phyloP scores from a whole-genome alignment of 2,329 filamentous ascomycete species.

The Talaromyces funiculosus region DNA sequence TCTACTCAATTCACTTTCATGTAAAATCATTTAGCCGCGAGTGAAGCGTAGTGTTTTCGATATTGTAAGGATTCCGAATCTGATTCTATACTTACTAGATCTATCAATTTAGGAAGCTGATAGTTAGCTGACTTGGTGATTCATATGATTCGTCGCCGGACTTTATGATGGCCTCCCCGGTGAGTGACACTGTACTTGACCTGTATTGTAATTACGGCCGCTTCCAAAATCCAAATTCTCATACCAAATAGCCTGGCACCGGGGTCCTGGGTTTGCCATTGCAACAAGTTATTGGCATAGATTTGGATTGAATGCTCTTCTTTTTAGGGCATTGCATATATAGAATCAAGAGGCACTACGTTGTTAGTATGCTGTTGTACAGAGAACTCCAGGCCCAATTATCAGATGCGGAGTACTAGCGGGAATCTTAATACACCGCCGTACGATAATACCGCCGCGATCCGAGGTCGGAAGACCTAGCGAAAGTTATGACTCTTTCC shows the following conservation, averaged over 20 bases:
- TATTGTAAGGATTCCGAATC: neutral
- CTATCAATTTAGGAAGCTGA: neutral
- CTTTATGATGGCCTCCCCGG: constrained; percentile 9
- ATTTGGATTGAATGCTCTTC: too few relatives aligned
- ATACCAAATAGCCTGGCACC: neutral
- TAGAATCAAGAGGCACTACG: neutral
- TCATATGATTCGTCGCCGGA: constrained; percentile 5
- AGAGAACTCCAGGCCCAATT: neutral
- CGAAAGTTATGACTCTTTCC: constrained; percentile 14
- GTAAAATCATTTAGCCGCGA: too few relatives aligned
- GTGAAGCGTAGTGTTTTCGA: neutral
- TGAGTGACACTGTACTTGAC: neutral
- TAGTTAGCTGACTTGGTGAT: neutral
- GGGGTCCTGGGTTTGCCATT: neutral
- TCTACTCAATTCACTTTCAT: neutral
- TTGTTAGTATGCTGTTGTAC: neutral
- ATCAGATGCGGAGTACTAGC: constrained; percentile 13
- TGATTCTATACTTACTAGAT: neutral
- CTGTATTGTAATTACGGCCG: constrained; percentile 3
- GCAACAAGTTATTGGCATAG: neutral
- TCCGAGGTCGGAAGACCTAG: constrained; percentile 30
- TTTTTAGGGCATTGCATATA: too few relatives aligned
- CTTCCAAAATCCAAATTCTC: neutral
- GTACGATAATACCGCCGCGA: neutral
- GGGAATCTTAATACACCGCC: constrained; percentile 28